Conservation (phyloP, 768 basidiomycete species). For the Pulveroboletus sp. region DNA sequence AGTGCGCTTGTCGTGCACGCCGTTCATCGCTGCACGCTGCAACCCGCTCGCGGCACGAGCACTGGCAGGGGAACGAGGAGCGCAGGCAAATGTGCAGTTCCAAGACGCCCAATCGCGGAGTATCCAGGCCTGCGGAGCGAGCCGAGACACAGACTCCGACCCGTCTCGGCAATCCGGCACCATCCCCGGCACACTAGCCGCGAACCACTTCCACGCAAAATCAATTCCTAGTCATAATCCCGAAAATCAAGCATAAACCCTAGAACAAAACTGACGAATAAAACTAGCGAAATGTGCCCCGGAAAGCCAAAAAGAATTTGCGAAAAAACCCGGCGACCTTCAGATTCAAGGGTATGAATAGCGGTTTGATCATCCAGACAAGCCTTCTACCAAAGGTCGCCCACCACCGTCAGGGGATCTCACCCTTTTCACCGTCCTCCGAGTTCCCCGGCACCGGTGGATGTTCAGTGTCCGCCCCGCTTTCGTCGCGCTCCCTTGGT, state of each 20-base stretch:
- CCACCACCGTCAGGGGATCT: constrained; percentile 45
- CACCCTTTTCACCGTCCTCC: constrained; percentile 14
- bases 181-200: constrained; percentile 22
- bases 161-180: constrained; percentile 23
- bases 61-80: constrained; percentile 13
- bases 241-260: constrained; percentile 22
- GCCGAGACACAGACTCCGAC: constrained; percentile 28
- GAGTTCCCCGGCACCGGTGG: constrained; percentile 2
- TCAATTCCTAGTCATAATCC: constrained; percentile 6
- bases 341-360: constrained; percentile 40
- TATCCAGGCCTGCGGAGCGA: constrained; percentile 24
- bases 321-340: constrained; percentile 48
- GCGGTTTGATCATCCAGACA: constrained; percentile 39
- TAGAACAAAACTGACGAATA: constrained; percentile 21
- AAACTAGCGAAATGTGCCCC: constrained; percentile 22
- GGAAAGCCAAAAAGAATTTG: constrained; percentile 35
- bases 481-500: constrained; percentile 4
- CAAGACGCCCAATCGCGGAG: constrained; percentile 34
- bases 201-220: constrained; percentile 23
- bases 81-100: constrained; percentile 29
- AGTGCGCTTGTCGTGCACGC: constrained; percentile 47
- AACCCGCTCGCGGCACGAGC: constrained; percentile 11
- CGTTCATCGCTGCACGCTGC: constrained; percentile 33
- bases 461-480: neutral
- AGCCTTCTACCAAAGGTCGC: constrained; percentile 45